A percentile compares a stretch with the other conserved stretches of the same genome.
Evolutionary conservation across 1,284 basidiomycete genomes (phyloP).

Genomic region (Puccinia triticina): DNA sequence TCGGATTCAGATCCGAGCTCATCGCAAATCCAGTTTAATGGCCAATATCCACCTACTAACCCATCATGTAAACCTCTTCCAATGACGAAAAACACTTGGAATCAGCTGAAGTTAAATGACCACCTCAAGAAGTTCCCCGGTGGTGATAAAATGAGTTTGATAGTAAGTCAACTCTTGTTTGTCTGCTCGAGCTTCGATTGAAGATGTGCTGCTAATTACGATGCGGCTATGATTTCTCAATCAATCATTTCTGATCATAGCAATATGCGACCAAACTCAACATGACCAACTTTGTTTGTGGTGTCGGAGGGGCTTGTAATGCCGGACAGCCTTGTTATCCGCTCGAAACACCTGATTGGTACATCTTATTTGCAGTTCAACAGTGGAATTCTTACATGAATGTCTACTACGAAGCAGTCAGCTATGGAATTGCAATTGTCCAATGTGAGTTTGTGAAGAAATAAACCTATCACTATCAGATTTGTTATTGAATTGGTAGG

Average conservation of each 20-base stretch:
- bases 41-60: slow-evolving; percentile 41
- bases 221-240: neutral
- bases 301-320: slow-evolving; percentile 34
- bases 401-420: slow-evolving; percentile 20
- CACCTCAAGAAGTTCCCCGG: slow-evolving; percentile 33
- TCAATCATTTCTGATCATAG: slow-evolving; percentile 21
- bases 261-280: slow-evolving; percentile 28
- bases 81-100: slow-evolving; percentile 29
- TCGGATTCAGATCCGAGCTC: neutral
- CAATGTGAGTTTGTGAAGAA: slow-evolving; percentile 30
- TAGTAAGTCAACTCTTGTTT: slow-evolving; percentile 10
- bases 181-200: neutral
- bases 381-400: slow-evolving; percentile 40
- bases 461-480: neutral
- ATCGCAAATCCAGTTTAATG: slow-evolving; percentile 10
- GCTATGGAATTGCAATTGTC: slow-evolving; percentile 37
- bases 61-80: slow-evolving; percentile 28
- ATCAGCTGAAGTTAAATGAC: slow-evolving; percentile 39
- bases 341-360: slow-evolving; percentile 16
- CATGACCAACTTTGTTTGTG: slow-evolving; percentile 35
- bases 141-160: slow-evolving; percentile 37
- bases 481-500: too few species aligned
- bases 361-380: slow-evolving; percentile 36
- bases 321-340: slow-evolving; percentile 41
- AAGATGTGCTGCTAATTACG: neutral